A percentile compares a stretch with the other conserved stretches of the same genome.
These are phyloP conservation scores for Tanacetum coccineum DNA, from an alignment of 129 eudicot species.

Conservation along the genomic window DNA sequence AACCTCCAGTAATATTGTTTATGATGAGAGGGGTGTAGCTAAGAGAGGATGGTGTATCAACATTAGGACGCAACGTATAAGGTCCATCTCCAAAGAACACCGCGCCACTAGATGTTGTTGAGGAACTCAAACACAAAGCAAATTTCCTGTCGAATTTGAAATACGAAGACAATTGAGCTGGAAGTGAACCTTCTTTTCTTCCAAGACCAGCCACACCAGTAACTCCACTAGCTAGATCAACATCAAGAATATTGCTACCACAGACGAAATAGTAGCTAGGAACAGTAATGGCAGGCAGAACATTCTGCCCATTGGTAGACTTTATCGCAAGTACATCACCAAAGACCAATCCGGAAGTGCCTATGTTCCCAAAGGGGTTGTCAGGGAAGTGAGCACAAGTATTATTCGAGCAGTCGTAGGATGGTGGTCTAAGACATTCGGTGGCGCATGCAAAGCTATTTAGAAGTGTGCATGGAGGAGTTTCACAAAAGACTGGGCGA, in stretches of 20 bases:
- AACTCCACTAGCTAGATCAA: constrained; percentile 35
- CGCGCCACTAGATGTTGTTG: constrained; percentile 21
- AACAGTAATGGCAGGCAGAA: background rate
- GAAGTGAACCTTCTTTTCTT: constrained; percentile 24
- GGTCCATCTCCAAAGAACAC: constrained; percentile 37
- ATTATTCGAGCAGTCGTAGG: constrained; percentile 27
- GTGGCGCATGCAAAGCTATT: constrained; percentile 16
- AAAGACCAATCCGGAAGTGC: constrained; percentile 22
- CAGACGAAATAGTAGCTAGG: constrained; percentile 21
- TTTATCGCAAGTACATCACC: constrained; percentile 23
- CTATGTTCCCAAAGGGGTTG: constrained; percentile 9
- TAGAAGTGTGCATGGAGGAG: constrained; percentile 31
- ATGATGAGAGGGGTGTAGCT: constrained; percentile 31
- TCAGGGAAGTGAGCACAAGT: constrained; percentile 29
- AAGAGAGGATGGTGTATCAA: constrained; percentile 18
- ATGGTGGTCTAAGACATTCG: constrained; percentile 19
- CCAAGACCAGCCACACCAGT: constrained; percentile 45
- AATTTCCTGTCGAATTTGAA: constrained; percentile 27
- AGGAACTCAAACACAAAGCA: constrained; percentile 35
- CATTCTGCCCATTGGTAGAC: constrained; percentile 27
- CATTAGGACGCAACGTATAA: constrained; percentile 17
- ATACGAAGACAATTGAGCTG: constrained; percentile 30
- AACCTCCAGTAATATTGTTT: constrained; percentile 26
- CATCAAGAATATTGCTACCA: constrained; percentile 5
- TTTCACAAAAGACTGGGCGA: constrained; percentile 5